These are phyloP conservation scores for Abortiporus biennis DNA, from an alignment of 1,284 basidiomycete species.

Conservation along the genomic window DNA sequence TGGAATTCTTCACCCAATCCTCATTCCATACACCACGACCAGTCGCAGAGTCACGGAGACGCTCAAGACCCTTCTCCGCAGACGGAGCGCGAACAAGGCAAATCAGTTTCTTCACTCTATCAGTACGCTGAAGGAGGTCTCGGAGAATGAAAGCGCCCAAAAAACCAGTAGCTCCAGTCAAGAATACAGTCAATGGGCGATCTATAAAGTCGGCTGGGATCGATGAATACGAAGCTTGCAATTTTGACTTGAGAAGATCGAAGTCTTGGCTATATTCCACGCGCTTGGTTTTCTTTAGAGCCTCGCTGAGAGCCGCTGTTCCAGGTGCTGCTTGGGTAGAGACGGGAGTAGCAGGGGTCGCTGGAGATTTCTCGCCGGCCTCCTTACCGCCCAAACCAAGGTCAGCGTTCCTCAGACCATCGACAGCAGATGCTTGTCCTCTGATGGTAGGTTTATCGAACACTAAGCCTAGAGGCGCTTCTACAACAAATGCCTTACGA, in stretches of 20 bases:
- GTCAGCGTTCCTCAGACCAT: slow-evolving; percentile 74
- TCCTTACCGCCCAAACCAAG: slow-evolving; percentile 61
- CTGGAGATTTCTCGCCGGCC: slow-evolving; percentile 20
- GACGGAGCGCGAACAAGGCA: slow-evolving; percentile 83
- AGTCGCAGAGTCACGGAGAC: slow-evolving; percentile 73
- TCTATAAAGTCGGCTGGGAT: slow-evolving; percentile 47
- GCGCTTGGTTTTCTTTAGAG: slow-evolving; percentile 15
- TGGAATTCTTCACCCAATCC: slow-evolving; percentile 66
- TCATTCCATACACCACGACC: slow-evolving; percentile 94
- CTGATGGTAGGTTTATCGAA: slow-evolving; percentile 89
- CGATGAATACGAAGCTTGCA: slow-evolving; percentile 57
- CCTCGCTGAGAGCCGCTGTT: background rate
- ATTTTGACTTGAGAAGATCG: slow-evolving; percentile 51
- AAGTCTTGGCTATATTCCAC: slow-evolving; percentile 82
- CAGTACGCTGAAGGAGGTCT: slow-evolving; percentile 66
- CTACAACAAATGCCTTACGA: slow-evolving; percentile 87
- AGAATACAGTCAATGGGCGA: slow-evolving; percentile 73
- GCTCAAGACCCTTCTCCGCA: slow-evolving; percentile 56
- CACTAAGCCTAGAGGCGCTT: slow-evolving; percentile 89
- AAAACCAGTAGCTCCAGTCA: slow-evolving; percentile 97
- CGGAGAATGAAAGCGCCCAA: slow-evolving; percentile 90
- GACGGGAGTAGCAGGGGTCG: slow-evolving; percentile 1
- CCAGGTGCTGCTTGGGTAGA: background rate
- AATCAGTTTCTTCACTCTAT: slow-evolving; percentile 80
- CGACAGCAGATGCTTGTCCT: slow-evolving; percentile 79